Base-by-base conservation (phyloP, 257 asterid genomes). In the Lycium barbarum region DNA sequence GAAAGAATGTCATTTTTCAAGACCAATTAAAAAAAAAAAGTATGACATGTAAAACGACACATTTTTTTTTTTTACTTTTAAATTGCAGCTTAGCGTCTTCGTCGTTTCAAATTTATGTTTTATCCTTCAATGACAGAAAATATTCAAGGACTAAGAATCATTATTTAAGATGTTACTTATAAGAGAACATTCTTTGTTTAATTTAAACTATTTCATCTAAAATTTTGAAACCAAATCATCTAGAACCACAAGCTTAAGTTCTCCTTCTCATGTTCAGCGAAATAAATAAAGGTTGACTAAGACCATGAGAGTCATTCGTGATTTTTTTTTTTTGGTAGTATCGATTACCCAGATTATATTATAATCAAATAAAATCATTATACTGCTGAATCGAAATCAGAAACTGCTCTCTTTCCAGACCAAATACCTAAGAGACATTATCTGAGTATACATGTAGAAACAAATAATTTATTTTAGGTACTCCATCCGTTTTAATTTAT, bases 291-390 rank as follows among this genome's bases (percentile, higher is more conserved):
- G 11, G 57, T 45, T 43, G 80, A 72, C 80, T 10, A 18, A 70
- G 57, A 72, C 9, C 80, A 58, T 72, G 80, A n/a, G 10, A 72
- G 80, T 72, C 80, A n/a, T 38, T 72, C 18, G 10, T 10, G 80
- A 3, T n/a, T 43, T 45, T 40, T 7, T 72, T 9, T 20, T 5
- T 11, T 1, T 43, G 58, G 18, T 1, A 33, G 66, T 59, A 59
- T 72, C 0, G 6, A n/a, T 73, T 5, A 73, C 15, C 80, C 59
- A n/a, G 45, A 5, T 73, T 9, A 73, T 73, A 45, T 73, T 9
- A 73, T 73, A 45, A 47, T 11, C 59, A 73, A 73, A 45, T 20
- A 45, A 73, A 45, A n/a, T 72, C 10, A n/a, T 45, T 22, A 58
- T 59, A 59, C 26, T 5, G 38, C 51, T 22, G 18, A 1, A 72